Evolutionary conservation across 2,329 filamentous ascomycete species (phyloP).

Genomic region (Alternaria postmessia): DNA sequence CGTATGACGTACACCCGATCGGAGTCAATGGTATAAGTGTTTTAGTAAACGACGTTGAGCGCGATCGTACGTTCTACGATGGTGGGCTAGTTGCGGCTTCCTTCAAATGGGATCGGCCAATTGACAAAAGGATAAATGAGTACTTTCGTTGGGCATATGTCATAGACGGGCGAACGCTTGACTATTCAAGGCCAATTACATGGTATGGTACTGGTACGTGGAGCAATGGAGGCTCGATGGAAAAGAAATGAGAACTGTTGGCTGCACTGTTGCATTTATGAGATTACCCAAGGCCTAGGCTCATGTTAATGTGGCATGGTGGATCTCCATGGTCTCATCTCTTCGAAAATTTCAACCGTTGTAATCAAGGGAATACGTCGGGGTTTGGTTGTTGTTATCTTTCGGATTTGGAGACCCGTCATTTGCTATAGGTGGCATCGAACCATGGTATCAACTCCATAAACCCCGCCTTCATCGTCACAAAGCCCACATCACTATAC

Average conservation of each 20-base stretch:
- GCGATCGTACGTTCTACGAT: slow-evolving; percentile 50
- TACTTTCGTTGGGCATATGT: slow-evolving; percentile 50
- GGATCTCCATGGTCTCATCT: not conserved
- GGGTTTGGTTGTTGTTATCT: not conserved
- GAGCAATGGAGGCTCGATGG: slow-evolving; percentile 29
- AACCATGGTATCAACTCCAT: slow-evolving; percentile 6
- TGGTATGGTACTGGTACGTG: slow-evolving; percentile 41
- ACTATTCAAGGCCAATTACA: slow-evolving; percentile 43
- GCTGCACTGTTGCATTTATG: not conserved
- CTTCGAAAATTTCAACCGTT: not conserved
- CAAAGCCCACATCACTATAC: not conserved
- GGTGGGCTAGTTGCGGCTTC: slow-evolving; percentile 17
- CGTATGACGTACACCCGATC: slow-evolving; percentile 56
- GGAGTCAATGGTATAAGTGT: slow-evolving; percentile 77
- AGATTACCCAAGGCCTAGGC: not conserved
- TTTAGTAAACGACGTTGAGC: slow-evolving; percentile 84
- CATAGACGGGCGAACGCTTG: slow-evolving; percentile 35
- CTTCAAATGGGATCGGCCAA: slow-evolving; percentile 54
- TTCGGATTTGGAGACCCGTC: not conserved
- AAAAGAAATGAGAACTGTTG: slow-evolving; percentile 23
- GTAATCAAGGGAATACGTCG: not conserved
- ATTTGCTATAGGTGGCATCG: not conserved
- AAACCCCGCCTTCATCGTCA: not conserved
- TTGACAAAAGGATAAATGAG: slow-evolving; percentile 32
- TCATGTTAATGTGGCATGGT: not conserved